Percentiles rank a stretch among this genome's conserved stretches.
Evolutionary conservation across 768 basidiomycete genomes (phyloP).

Genomic region (Kwoniella sp.): DNA sequence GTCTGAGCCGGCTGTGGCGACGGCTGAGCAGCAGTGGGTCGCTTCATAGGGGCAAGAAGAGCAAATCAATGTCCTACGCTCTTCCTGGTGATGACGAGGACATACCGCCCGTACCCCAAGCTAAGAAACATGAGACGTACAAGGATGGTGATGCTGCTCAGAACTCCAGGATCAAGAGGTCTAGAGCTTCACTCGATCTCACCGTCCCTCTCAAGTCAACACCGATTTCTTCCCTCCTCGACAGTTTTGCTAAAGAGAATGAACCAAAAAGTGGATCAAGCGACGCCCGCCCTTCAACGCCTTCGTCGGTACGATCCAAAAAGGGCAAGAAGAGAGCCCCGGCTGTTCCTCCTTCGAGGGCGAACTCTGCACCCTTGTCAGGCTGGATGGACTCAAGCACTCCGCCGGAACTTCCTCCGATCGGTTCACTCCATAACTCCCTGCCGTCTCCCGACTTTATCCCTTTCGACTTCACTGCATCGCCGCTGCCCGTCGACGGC

Average conservation of each 20-base stretch:
- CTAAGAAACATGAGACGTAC: constrained; percentile 6
- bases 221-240: neutral
- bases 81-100: neutral
- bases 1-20: constrained; percentile 20
- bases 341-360: constrained; percentile 8
- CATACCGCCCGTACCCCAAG: constrained; percentile 11
- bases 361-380: constrained; percentile 6
- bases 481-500: neutral
- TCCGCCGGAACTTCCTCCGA: constrained; percentile 7
- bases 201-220: constrained; percentile 6
- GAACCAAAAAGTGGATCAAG: neutral
- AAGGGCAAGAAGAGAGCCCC: constrained; percentile 8
- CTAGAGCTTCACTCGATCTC: constrained; percentile 14
- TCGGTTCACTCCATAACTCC: constrained; percentile 1
- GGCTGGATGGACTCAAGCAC: constrained; percentile 1
- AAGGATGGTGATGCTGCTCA: neutral
- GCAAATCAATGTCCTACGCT: constrained; percentile 4
- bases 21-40: constrained; percentile 15
- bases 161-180: constrained; percentile 4
- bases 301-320: constrained; percentile 4
- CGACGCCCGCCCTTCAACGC: constrained; percentile 3
- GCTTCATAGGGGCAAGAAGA: constrained; percentile 3
- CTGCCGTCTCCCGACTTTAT: neutral
- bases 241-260: neutral
- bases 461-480: neutral